phyloP scores from a whole-genome alignment of 1,284 basidiomycete genomes.

The Grifola frondosa region DNA sequence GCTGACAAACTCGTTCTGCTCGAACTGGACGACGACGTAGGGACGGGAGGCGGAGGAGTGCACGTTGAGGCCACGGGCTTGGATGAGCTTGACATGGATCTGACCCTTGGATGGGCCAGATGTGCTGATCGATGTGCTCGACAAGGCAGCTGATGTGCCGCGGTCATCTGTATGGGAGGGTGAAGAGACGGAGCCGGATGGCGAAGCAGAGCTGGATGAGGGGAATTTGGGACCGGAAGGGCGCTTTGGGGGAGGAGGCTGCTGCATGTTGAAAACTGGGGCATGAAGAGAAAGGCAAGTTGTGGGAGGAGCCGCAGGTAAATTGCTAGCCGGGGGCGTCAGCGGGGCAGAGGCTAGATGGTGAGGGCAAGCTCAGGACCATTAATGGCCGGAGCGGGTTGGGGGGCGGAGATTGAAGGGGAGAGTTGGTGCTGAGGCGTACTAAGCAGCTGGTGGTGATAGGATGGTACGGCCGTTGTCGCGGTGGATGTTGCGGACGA shows the following conservation, averaged over 20 bases:
- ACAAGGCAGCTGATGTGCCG: conserved; percentile 19
- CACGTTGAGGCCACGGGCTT: conserved; percentile 85
- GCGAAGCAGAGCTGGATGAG: conserved; percentile 34
- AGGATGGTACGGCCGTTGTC: conserved; percentile 25
- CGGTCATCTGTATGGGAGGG: conserved; percentile 27
- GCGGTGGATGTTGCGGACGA: conserved; percentile 11
- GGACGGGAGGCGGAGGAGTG: conserved; percentile 69
- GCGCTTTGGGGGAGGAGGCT: conserved; percentile 50
- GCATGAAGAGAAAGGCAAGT: conserved; percentile 78
- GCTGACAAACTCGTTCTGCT: conserved; percentile 98
- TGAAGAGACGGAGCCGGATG: conserved; percentile 29
- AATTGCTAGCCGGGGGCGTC: conserved; percentile 40
- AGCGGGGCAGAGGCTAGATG: conserved; percentile 36
- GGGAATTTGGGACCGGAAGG: conserved; percentile 34
- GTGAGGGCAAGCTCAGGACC: conserved; percentile 29
- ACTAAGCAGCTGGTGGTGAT: conserved; percentile 43
- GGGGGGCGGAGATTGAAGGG: conserved; percentile 30
- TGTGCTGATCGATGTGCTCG: conserved; percentile 18
- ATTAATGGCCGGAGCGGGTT: conserved; percentile 23
- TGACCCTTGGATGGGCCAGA: conserved; percentile 64
- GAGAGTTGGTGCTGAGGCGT: conserved; percentile 30
- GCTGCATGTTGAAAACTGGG: conserved; percentile 76
- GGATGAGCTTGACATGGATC: conserved; percentile 95
- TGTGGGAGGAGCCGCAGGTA: conserved; percentile 63
- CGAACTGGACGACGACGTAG: conserved; percentile 97